Evolutionary conservation across 2,329 filamentous ascomycete species (phyloP).

Genomic region (Claviceps cyperi): DNA sequence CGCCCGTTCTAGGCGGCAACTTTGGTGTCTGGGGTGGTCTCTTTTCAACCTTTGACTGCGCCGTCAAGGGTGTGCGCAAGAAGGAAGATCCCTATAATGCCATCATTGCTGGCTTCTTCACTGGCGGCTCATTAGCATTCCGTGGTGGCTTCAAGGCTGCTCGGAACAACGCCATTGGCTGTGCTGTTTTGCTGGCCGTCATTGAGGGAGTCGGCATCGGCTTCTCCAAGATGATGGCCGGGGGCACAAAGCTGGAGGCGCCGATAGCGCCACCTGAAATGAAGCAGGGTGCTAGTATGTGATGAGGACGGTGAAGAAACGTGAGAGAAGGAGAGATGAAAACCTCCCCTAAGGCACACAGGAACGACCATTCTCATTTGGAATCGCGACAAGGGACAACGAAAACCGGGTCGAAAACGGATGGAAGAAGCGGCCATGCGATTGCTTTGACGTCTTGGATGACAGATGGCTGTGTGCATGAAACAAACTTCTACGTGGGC

Average conservation of each 20-base stretch:
- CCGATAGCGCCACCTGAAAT: constrained; percentile 19
- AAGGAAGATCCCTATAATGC: constrained; percentile 98
- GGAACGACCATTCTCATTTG: not conserved
- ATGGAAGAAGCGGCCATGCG: not conserved
- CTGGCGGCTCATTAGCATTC: constrained; percentile 79
- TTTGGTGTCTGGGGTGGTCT: constrained; percentile 96
- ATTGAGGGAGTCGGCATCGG: constrained; percentile 97
- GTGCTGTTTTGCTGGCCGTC: constrained; percentile 82
- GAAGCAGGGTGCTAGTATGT: not conserved
- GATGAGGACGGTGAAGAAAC: not conserved
- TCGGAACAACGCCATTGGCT: constrained; percentile 90
- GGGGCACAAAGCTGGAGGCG: constrained; percentile 68
- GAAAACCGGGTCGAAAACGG: not conserved
- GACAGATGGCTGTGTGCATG: not conserved
- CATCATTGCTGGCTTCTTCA: constrained; percentile 95
- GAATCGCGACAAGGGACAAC: not conserved
- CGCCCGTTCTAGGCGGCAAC: constrained; percentile 91
- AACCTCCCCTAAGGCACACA: not conserved
- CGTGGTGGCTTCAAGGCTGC: constrained; percentile 85
- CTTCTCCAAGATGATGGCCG: constrained; percentile 87
- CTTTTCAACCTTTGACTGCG: constrained; percentile 93
- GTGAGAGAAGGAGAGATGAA: not conserved
- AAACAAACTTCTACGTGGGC: not conserved
- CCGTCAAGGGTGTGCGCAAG: constrained; percentile 82
- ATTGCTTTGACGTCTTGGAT: not conserved